Evolutionary conservation across 2,329 filamentous ascomycete genomes (phyloP).

Genomic region (Ilyonectria sp.): DNA sequence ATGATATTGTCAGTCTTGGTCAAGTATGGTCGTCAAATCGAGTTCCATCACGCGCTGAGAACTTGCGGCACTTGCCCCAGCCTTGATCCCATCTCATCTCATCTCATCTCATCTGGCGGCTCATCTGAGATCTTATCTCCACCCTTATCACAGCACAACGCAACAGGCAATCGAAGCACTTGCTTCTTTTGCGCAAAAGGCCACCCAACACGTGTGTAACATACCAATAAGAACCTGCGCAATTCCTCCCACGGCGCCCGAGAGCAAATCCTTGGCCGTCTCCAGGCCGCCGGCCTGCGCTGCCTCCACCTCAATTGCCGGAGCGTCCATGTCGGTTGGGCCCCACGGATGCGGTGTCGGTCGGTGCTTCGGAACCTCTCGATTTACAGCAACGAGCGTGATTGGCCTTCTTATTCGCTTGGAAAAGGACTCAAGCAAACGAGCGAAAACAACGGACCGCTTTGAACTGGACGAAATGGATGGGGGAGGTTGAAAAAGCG

Average conservation of each 20-base stretch:
- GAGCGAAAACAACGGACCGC: neutral
- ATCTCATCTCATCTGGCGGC: constrained; percentile 21
- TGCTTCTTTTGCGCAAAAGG: constrained; percentile 31
- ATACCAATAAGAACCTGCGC: constrained; percentile 93
- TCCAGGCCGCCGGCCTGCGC: constrained; percentile 61
- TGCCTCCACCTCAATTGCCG: constrained; percentile 53
- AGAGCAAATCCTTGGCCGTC: constrained; percentile 89
- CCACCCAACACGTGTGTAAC: constrained; percentile 14
- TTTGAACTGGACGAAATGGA: constrained; percentile 14
- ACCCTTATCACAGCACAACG: neutral
- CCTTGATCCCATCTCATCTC: neutral
- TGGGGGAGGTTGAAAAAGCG: neutral
- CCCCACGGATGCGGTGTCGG: constrained; percentile 13
- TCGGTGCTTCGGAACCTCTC: neutral
- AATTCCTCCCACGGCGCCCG: constrained; percentile 91
- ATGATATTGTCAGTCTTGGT: neutral
- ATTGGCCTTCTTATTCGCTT: neutral
- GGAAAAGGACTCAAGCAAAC: constrained; percentile 2
- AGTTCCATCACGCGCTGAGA: neutral
- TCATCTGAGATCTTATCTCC: constrained; percentile 30
- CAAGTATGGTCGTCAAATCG: neutral
- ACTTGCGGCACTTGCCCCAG: neutral
- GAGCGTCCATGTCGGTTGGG: constrained; percentile 48
- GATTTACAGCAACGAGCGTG: neutral
- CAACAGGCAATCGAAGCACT: constrained; percentile 53